A percentile compares a stretch with the other conserved stretches of the same genome.
Evolutionary conservation across 345 rosid genomes (phyloP).

Genomic region (Balakata baccata): DNA sequence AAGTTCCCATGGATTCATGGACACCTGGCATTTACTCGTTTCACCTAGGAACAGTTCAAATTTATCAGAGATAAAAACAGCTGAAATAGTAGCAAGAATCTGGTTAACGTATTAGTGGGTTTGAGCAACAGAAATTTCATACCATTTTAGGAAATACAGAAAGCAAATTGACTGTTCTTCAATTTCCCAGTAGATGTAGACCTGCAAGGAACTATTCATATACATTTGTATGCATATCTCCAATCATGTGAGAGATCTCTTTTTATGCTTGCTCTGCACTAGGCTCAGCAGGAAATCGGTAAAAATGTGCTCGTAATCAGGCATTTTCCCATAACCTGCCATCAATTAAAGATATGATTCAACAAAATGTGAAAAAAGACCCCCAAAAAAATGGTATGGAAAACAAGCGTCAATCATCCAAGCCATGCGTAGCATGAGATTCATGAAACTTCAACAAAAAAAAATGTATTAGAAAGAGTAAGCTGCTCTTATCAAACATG

Average conservation of each 20-base stretch:
- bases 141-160: slow-evolving; percentile 17
- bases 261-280: slow-evolving; percentile 39
- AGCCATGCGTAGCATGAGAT: neutral
- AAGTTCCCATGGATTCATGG: neutral
- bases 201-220: slow-evolving; percentile 21
- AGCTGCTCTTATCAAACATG: neutral
- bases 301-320: slow-evolving; percentile 75
- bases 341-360: slow-evolving; percentile 3
- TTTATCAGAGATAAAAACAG: slow-evolving; percentile 6
- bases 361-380: neutral
- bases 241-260: slow-evolving; percentile 23
- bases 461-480: neutral
- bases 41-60: slow-evolving; percentile 16
- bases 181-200: slow-evolving; percentile 6
- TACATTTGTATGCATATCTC: neutral
- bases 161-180: slow-evolving; percentile 23
- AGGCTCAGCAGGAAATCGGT: slow-evolving; percentile 70
- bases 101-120: slow-evolving; percentile 3
- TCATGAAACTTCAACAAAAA: neutral
- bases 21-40: slow-evolving; percentile 15
- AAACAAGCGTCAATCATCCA: neutral
- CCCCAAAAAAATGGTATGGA: neutral
- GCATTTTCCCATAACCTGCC: slow-evolving; percentile 91
- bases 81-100: slow-evolving; percentile 6
- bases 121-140: slow-evolving; percentile 14